Base-by-base conservation (phyloP, 208 protist genomes). In the Crithidia acanthocephali region DNA sequence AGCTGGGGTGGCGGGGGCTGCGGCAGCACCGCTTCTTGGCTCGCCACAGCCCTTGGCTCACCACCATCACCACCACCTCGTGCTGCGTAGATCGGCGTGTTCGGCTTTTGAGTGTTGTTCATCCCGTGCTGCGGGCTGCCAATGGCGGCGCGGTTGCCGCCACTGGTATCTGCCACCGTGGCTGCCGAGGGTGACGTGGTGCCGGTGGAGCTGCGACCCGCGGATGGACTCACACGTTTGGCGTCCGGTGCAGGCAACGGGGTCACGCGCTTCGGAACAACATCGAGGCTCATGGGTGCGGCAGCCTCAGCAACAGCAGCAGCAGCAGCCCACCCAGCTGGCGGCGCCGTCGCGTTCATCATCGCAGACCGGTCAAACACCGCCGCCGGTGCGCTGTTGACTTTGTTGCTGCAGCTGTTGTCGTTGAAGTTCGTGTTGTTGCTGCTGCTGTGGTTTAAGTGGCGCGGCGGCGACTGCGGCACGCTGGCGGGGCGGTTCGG, bases 391-490 rank as follows among this genome's bases (percentile, higher is more conserved):
- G 28, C 52, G 16, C 28, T 32, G 52, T 60, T 60, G 11, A 44
- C 25, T 6, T 60, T 44, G 55, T 32, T 60, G 32, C 2, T 44
- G 32, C 55, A 40, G 55, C 30, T 30, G 55, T 16, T 33, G 33
- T 28, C 23, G 56, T 27, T 45, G 3, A 9, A 1, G 8, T 45
- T 61, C 20, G 11, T 28, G 56, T 45, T 32, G 56, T 18, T 61
- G 56, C 11, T 59, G 51, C 51, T 16, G 51, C 27, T 57, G 32
- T 42, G 8, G 32, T 42, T 59, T 32, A 42, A 42, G 18, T 59
- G 2, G 13, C 53, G 53, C 13, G 30, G 53, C 11, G 30, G 1
- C 32, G 32, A 42, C 32, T 32, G 53, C 32, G 32, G 32, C 27
- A 42, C 53, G 30, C 30, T 35, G 16, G 53, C 30, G 5, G 53